Conservation (phyloP, 768 basidiomycete species). For the Xerocomellus intermedius region DNA sequence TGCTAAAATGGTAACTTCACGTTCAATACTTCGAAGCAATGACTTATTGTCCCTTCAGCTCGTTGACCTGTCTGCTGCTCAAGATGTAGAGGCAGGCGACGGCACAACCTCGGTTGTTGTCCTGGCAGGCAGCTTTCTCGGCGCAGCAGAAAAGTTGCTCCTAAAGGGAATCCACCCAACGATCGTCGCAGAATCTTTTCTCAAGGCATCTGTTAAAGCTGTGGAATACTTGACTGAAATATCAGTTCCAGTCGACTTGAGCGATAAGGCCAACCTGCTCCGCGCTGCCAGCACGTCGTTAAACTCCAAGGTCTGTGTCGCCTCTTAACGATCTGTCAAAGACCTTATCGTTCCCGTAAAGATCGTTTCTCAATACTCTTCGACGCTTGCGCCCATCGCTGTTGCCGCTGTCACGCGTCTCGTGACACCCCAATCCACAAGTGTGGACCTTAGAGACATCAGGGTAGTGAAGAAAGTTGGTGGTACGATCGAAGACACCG, state of each 20-base stretch:
- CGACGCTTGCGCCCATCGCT: constrained; percentile 96
- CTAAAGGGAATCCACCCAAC: constrained; percentile 97
- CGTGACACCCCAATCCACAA: constrained; percentile 83
- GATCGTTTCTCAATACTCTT: constrained; percentile 99
- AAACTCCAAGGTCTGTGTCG: constrained; percentile 79
- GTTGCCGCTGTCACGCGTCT: constrained; percentile 95
- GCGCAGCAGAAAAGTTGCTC: constrained; percentile 95
- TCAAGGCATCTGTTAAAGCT: constrained; percentile 87
- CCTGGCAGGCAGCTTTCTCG: constrained; percentile 87
- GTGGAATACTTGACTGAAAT: constrained; percentile 94
- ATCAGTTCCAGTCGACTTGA: constrained; percentile 88
- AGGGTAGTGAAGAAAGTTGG: constrained; percentile 98
- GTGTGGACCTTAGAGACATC: constrained; percentile 95
- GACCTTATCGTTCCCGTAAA: constrained; percentile 32
- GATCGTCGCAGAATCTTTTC: constrained; percentile 93
- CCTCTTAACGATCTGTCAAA: neutral
- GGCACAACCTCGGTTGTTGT: constrained; percentile 98
- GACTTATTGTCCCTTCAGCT: constrained; percentile 50
- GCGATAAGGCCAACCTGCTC: constrained; percentile 79
- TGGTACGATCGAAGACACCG: constrained; percentile 98
- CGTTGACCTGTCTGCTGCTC: constrained; percentile 95
- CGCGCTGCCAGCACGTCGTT: constrained; percentile 93
- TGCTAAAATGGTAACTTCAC: constrained; percentile 80
- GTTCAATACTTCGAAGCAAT: neutral
- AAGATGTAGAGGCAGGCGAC: constrained; percentile 98